phyloP scores from a whole-genome alignment of 2,329 filamentous ascomycete genomes.

The Parafenestella ontariensis region DNA sequence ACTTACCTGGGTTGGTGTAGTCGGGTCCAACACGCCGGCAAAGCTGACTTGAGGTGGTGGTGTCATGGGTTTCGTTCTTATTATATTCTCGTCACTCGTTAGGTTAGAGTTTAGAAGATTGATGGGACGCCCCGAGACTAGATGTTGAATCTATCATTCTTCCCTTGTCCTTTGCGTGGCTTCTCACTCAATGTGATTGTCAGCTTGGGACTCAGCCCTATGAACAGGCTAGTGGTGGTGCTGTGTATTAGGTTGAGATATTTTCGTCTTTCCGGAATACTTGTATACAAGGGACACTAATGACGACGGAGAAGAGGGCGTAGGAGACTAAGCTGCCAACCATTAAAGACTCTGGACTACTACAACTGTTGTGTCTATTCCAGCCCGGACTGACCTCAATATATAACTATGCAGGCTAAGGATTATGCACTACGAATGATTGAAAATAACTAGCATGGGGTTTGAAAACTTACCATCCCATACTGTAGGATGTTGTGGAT shows the following conservation, averaged over 20 bases:
- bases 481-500: neutral
- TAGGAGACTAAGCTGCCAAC: slow-evolving; percentile 61
- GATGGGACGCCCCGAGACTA: slow-evolving; percentile 2
- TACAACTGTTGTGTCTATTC: no score
- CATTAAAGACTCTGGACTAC: slow-evolving; percentile 38
- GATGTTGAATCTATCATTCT: neutral
- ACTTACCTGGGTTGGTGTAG: neutral
- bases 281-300: no score
- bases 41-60: neutral
- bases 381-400: no score
- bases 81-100: neutral
- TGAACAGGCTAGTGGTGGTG: no score
- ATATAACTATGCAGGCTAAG: no score
- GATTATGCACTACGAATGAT: no score
- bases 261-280: no score
- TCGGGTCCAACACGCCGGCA: slow-evolving; percentile 16
- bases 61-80: neutral
- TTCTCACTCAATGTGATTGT: no score
- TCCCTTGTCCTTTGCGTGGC: neutral
- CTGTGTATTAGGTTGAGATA: no score
- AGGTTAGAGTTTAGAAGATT: neutral
- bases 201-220: no score
- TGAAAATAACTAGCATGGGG: no score
- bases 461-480: no score
- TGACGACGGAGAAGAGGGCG: slow-evolving; percentile 52